These are phyloP conservation scores for Clarireedia hainanense DNA, from an alignment of 2,329 filamentous ascomycete genomes.

Conservation along the genomic window DNA sequence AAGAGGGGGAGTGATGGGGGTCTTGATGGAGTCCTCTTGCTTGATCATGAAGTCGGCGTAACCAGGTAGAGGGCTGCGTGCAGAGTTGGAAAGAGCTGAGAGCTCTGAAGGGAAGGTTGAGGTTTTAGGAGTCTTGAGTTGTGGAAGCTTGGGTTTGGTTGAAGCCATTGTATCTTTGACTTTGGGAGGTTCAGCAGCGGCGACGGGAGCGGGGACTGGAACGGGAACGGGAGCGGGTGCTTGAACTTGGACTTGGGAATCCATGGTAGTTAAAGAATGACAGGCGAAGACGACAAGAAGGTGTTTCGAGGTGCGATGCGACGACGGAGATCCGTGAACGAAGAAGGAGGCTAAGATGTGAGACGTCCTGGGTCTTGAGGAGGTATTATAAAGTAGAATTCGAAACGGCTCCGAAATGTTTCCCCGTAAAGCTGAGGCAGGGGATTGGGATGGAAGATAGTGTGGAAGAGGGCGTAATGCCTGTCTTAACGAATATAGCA, in stretches of 20 bases:
- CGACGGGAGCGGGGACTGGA: constrained; percentile 15
- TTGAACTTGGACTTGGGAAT: constrained; percentile 3
- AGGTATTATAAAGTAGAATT: constrained; percentile 26
- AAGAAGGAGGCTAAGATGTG: constrained; percentile 12
- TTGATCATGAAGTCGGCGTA: constrained; percentile 56
- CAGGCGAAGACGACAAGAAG: constrained; percentile 18
- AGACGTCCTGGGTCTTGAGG: constrained; percentile 12
- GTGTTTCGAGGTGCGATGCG: constrained; percentile 21
- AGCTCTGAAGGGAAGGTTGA: constrained; percentile 53
- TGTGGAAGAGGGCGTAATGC: constrained; percentile 17
- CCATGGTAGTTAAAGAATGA: constrained; percentile 19
- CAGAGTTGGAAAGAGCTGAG: constrained; percentile 51
- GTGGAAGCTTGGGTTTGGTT: constrained; percentile 47
- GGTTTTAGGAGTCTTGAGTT: constrained; percentile 55
- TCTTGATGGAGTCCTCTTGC: constrained; percentile 59
- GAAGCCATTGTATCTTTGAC: constrained; percentile 25
- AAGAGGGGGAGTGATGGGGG: constrained; percentile 81
- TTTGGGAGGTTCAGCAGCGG: constrained; percentile 1
- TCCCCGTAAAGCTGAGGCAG: constrained; percentile 15
- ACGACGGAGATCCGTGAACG: constrained; percentile 21
- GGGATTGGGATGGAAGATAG: constrained; percentile 10
- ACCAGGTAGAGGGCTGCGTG: constrained; percentile 60
- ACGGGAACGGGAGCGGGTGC: constrained; percentile 16
- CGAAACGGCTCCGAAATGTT: constrained; percentile 7
- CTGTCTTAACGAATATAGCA: constrained; percentile 11